Percentiles rank a stretch among this genome's conserved stretches.
phyloP scores from a whole-genome alignment of 345 rosid genomes.

The Pseudoturritis turrita region DNA sequence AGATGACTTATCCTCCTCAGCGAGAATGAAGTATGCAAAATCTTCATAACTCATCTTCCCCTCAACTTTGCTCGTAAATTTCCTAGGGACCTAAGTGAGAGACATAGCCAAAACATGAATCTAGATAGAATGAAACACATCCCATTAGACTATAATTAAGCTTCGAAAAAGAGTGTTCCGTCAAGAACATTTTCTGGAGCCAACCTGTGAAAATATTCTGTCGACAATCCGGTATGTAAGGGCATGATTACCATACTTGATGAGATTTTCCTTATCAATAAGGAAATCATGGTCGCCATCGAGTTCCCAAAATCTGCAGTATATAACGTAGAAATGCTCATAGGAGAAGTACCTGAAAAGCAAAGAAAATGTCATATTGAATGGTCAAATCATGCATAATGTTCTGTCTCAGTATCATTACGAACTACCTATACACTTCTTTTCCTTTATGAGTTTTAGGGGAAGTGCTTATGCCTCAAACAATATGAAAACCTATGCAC shows the following conservation, averaged over 20 bases:
- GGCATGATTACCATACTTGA: constrained; percentile 75
- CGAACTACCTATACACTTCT: background rate
- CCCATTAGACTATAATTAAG: background rate
- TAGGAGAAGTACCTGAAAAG: constrained; percentile 82
- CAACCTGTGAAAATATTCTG: constrained; percentile 84
- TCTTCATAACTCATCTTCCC: constrained; percentile 97
- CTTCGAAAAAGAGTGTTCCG: constrained; percentile 22
- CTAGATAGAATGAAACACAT: background rate
- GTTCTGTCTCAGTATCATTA: background rate
- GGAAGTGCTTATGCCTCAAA: background rate
- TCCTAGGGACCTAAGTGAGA: constrained; percentile 57
- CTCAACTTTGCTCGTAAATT: constrained; percentile 62
- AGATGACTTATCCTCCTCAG: constrained; percentile 92
- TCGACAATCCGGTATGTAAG: constrained; percentile 87
- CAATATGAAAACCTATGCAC: background rate
- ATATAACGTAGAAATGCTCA: constrained; percentile 85
- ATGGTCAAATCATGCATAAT: constrained; percentile 1
- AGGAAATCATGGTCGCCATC: constrained; percentile 80
- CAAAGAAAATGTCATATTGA: background rate
- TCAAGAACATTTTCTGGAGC: constrained; percentile 21
- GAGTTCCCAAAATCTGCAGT: constrained; percentile 85
- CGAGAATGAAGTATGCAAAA: constrained; percentile 83
- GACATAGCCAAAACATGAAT: background rate
- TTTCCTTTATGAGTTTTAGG: background rate
- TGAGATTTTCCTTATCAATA: constrained; percentile 75